phyloP scores from a whole-genome alignment of 352 stramenopile species.

The Pelagophyceae sp. region DNA sequence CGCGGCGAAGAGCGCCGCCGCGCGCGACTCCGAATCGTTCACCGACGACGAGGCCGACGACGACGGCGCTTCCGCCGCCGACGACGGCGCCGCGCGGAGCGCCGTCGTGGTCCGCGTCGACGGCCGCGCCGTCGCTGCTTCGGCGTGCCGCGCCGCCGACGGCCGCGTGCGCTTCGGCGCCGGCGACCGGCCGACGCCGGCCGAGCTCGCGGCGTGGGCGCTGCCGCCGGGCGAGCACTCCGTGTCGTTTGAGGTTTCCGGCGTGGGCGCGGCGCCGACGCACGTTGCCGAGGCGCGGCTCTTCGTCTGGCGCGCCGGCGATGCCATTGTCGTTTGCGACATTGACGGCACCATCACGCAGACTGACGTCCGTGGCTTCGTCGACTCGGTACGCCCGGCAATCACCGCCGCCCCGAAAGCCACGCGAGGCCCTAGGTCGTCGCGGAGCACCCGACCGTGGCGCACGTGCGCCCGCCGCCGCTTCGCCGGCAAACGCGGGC shows the following conservation, averaged over 20 bases:
- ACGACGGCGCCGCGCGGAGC: not conserved
- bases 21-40: too few relatives aligned
- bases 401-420: too few relatives aligned
- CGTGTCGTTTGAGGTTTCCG: not conserved
- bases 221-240: not conserved
- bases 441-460: too few relatives aligned
- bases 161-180: not conserved
- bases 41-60: not conserved
- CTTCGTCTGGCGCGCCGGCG: conserved; percentile 58
- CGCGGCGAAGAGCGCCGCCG: too few relatives aligned
- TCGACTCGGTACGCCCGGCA: conserved; percentile 41
- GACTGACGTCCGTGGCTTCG: conserved; percentile 31
- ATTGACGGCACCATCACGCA: conserved; percentile 64
- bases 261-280: too few relatives aligned
- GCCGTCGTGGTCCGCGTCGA: conserved; percentile 32
- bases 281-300: conserved; percentile 21
- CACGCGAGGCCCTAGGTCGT: too few relatives aligned
- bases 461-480: too few relatives aligned
- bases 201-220: not conserved
- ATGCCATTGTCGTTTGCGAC: conserved; percentile 66
- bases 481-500: conserved; percentile 56
- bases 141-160: not conserved
- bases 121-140: conserved; percentile 36
- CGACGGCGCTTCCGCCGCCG: too few relatives aligned
- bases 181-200: not conserved